A percentile compares a stretch with the other conserved stretches of the same genome.
phyloP scores from a whole-genome alignment of 2,329 filamentous ascomycete species.

The Huntiella savannae region DNA sequence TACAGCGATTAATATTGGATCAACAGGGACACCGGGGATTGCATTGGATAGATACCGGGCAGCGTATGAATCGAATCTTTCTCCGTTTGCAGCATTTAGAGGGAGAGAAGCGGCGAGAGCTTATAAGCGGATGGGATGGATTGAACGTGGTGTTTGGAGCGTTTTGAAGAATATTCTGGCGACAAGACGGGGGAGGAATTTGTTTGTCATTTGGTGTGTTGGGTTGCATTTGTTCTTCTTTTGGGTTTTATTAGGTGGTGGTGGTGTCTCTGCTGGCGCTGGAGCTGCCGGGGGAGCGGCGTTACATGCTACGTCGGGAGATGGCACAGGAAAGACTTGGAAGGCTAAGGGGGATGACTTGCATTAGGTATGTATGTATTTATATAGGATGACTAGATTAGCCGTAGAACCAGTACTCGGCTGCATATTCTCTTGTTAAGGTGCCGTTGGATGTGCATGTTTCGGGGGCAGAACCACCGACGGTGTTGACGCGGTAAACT shows the following conservation, averaged over 20 bases:
- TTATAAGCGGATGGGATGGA: conserved; percentile 81
- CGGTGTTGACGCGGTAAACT: conserved; percentile 71
- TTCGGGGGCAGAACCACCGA: conserved; percentile 55
- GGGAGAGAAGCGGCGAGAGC: conserved; percentile 83
- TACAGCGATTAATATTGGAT: conserved; percentile 43
- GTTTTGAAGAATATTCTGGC: conserved; percentile 80
- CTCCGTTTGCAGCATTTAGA: conserved; percentile 85
- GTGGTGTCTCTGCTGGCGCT: conserved; percentile 29
- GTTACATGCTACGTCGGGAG: conserved; percentile 24
- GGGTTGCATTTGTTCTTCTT: conserved; percentile 79
- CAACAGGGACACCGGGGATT: conserved; percentile 38
- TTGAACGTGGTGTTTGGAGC: conserved; percentile 77
- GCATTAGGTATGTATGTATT: conserved; percentile 2
- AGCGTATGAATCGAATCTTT: conserved; percentile 88
- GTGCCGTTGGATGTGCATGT: conserved; percentile 44
- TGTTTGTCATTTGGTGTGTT: conserved; percentile 85
- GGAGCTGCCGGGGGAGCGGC: conserved; percentile 34
- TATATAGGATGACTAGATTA: not conserved
- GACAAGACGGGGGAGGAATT: conserved; percentile 72
- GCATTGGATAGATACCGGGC: conserved; percentile 71
- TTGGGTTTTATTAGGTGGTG: conserved; percentile 51
- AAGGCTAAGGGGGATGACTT: conserved; percentile 7
- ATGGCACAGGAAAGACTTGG: not conserved
- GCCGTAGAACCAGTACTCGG: conserved; percentile 39
- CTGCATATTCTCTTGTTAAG: conserved; percentile 64